Base-by-base conservation (phyloP, 2,329 filamentous ascomycete species). In the Pyrenophora tritici-repentis region DNA sequence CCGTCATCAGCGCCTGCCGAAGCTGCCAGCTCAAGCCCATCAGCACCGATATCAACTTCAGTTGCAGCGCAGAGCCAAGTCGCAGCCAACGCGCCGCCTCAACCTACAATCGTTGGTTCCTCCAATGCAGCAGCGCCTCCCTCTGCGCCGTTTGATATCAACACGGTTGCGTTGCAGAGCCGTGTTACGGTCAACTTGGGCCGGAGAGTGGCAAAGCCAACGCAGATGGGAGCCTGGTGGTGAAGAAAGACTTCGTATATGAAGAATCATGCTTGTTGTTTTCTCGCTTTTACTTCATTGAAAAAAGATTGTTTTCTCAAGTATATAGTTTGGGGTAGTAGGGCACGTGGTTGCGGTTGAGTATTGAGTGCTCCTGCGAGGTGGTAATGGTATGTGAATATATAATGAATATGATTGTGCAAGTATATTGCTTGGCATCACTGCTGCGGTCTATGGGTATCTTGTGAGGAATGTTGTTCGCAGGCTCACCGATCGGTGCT, bases 141-240 rank as follows among this genome's bases (percentile, higher is more conserved):
- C 24, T 63, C 62, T 17, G 44, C 68, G 16, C 68, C 70, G 2
- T 73, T 74, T 32, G 65, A 74, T 40, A 69, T 74, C 49, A 64
- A 62, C 26, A 73, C 67, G 5, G 56, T 73, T 26, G 32, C 41
- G 26, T 54, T 74, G 56, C 67, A 72, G 54, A 70, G 64, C 35
- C 62, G 63, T 5, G 70, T 74, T 1, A 73, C 71, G 4, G 71
- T 73, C 7, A 68, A 67, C 20, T 35, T 74, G 33, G 69, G 70
- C 4, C 51, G 44, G 55, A 55, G 70, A 41, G 32, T 54, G 38
- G 61, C 56, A 8, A 52, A 54, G 51, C 59, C 62, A 18, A 70
- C 65, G 14, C 55, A 52, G 34, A 53, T 35, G 26, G 48, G 50
- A 40, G 45, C 26, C 3, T 26, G 50, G 41, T 38, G 58, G 48